Percentiles rank a stretch among this genome's conserved stretches.
These are phyloP conservation scores for Tilletia setariae DNA, from an alignment of 1,284 basidiomycete species.

Conservation along the genomic window DNA sequence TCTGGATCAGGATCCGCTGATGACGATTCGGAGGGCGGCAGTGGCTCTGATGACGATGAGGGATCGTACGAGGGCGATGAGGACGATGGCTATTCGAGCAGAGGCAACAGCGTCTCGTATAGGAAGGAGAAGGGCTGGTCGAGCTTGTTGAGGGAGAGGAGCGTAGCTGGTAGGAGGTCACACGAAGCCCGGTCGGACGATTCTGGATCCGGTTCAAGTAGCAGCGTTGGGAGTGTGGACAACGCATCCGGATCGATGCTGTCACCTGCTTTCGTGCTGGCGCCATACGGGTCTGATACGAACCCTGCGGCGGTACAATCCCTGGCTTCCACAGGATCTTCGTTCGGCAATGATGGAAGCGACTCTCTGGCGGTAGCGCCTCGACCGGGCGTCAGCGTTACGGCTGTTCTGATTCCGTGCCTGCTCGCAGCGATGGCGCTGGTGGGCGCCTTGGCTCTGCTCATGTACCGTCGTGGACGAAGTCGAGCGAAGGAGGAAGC, in stretches of 20 bases:
- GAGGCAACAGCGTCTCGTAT: background rate
- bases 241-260: background rate
- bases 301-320: background rate
- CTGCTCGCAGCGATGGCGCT: background rate
- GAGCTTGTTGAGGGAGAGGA: background rate
- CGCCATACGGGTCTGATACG: background rate
- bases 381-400: background rate
- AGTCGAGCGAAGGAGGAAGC: background rate
- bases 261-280: background rate
- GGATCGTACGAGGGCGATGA: background rate
- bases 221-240: background rate
- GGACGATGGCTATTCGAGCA: background rate
- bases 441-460: background rate
- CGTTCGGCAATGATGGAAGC: background rate
- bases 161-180: background rate
- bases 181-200: background rate
- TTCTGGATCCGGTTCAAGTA: background rate
- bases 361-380: background rate
- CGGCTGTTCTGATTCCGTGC: background rate
- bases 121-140: background rate
- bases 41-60: background rate
- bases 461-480: constrained; percentile 4
- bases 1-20: background rate
- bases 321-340: background rate
- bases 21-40: background rate